Evolutionary conservation across 495 filamentous ascomycete species (phyloP), one percentile per base, ranked within the genome.

Genomic region (Penicillium samsonianum): DNA sequence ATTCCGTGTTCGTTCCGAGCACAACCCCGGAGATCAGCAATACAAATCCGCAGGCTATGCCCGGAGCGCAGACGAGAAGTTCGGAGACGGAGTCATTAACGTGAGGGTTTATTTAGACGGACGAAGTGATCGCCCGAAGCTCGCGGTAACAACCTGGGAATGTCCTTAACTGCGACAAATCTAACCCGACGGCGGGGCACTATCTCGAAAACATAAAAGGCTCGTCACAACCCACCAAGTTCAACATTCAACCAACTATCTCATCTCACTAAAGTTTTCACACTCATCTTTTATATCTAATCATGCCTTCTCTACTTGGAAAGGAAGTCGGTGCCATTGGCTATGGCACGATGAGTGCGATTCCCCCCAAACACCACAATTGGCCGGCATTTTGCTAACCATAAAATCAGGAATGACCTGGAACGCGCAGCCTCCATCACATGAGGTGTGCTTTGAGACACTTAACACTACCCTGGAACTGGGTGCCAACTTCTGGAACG

Each of bases 401-500:
- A 53, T 9, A 20, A 23, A 25, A 46, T 31, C 59, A 89, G 86
- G 89, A 63, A 76, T 93, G 60, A 94, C 90, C 44, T 92, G 89
- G 89, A 78, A 85, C n/a, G 60, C 74, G 4, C 63, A 78, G 3
- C 85, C 83, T 2, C 73, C 79, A 2, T 63, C 86, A 3, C 69
- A 86, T 33, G 81, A 86, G 28, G 77, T 86, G 65, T 80, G 86
- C 58, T 86, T 93, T 65, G 80, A 81, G 55, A 81, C 87, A 7
- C 78, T 94, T 73, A 83, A 82, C 59, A 79, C 84, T 20, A 78
- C 90, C 14, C 77, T 94, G 47, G 65, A 75, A n/a, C 72, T 75
- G 11, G 89, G 90, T 30, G 80, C 79, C 71, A 88, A 84, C 71
- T 84, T 90, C 71, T 93, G 89, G 89, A 92, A 92, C 66, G 90